These are phyloP conservation scores for Parmales sp. DNA, from an alignment of 108 stramenopile species.

Conservation along the genomic window DNA sequence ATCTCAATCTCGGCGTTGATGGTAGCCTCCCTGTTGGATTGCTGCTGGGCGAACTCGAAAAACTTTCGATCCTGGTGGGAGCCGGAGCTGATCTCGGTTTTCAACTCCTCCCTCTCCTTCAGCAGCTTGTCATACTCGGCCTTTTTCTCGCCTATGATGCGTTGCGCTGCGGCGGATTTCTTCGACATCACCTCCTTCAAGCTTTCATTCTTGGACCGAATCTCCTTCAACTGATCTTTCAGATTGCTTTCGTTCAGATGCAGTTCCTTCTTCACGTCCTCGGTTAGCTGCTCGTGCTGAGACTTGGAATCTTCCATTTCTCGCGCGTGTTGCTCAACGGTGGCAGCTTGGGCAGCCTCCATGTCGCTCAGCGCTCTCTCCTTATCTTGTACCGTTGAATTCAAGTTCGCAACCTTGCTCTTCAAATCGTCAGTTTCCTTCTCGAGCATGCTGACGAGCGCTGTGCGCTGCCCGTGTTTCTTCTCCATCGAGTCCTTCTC, in stretches of 20 bases:
- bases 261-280: not conserved
- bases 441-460: constrained; percentile 77
- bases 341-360: not conserved
- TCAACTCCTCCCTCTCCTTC: constrained; percentile 53
- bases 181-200: constrained; percentile 68
- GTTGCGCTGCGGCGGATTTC: constrained; percentile 73
- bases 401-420: not conserved
- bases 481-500: constrained; percentile 64
- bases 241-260: not conserved
- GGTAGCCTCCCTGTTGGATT: constrained; percentile 69
- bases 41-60: constrained; percentile 73
- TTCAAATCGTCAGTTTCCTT: constrained; percentile 66
- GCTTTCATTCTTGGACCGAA: constrained; percentile 47
- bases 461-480: constrained; percentile 75
- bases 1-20: constrained; percentile 60
- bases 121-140: constrained; percentile 57
- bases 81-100: constrained; percentile 73
- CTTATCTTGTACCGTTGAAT: not conserved
- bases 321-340: not conserved
- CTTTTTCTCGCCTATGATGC: constrained; percentile 60
- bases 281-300: not conserved
- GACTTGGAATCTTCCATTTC: not conserved
- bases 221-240: not conserved
- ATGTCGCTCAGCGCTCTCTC: not conserved
- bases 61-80: constrained; percentile 71